Conservation (phyloP, 2,329 filamentous ascomycete species). For the Penicillium sp. region DNA sequence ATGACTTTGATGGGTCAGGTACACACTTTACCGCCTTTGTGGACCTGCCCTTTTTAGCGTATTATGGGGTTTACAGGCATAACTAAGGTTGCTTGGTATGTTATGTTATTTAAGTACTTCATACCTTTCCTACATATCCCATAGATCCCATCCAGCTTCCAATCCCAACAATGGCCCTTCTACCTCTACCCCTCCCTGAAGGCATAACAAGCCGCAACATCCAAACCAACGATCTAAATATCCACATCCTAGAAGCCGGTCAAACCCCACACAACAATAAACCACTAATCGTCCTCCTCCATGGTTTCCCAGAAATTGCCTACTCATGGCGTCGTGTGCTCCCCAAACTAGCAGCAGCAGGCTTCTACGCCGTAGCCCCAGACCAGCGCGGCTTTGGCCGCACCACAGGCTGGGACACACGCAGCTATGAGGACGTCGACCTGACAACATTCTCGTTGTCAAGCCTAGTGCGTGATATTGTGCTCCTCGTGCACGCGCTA, state of each 20-base stretch:
- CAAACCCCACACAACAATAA: conserved; percentile 31
- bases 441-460: conserved; percentile 51
- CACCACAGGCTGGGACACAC: conserved; percentile 53
- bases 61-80: not conserved
- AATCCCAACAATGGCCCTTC: conserved; percentile 8
- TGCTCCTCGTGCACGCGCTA: conserved; percentile 53
- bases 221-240: conserved; percentile 52
- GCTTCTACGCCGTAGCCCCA: conserved; percentile 58
- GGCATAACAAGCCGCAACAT: conserved; percentile 51
- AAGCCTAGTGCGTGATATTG: conserved; percentile 53
- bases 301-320: conserved; percentile 61
- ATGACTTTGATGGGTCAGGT: conserved; percentile 18
- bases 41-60: not conserved
- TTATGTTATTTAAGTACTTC: not conserved
- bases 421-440: conserved; percentile 46
- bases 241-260: conserved; percentile 54
- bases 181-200: conserved; percentile 47
- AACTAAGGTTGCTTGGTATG: no score
- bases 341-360: conserved; percentile 48
- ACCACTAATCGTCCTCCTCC: conserved; percentile 54
- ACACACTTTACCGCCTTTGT: not conserved
- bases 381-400: conserved; percentile 62
- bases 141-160: not conserved
- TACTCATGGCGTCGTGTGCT: conserved; percentile 62
- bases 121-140: not conserved